phyloP scores from a whole-genome alignment of 306 rosid species.

The Inga laurina region DNA sequence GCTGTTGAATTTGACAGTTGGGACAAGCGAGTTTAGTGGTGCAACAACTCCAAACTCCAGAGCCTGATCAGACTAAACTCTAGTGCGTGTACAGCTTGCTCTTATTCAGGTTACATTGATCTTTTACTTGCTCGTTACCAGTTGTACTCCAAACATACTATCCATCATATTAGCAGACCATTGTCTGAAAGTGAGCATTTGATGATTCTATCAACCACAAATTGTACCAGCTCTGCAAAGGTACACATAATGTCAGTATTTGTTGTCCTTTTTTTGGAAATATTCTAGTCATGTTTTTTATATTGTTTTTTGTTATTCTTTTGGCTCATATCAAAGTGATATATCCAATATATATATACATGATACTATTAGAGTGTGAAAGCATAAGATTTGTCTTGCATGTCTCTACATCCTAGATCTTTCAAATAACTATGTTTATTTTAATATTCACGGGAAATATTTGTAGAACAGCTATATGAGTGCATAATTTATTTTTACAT shows the following conservation, averaged over 20 bases:
- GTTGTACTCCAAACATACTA: not conserved
- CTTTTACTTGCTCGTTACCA: not conserved
- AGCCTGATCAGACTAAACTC: not conserved
- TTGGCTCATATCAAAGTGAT: not conserved
- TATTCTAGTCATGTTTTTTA: not conserved
- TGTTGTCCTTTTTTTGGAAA: too few relatives aligned
- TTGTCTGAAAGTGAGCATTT: not conserved
- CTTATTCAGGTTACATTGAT: not conserved
- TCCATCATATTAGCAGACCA: not conserved
- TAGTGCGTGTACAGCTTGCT: not conserved
- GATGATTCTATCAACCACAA: not conserved
- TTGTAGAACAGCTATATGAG: too few relatives aligned
- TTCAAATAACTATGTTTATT: too few relatives aligned
- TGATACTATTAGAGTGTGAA: not conserved
- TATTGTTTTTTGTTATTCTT: not conserved
- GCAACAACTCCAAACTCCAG: not conserved
- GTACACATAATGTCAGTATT: not conserved
- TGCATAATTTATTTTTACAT: too few relatives aligned
- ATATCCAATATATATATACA: not conserved
- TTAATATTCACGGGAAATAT: too few relatives aligned
- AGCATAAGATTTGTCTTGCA: too few relatives aligned
- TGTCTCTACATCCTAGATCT: too few relatives aligned
- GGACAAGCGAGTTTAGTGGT: not conserved
- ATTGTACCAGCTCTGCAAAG: not conserved
- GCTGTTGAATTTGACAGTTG: not conserved